Base-by-base conservation (phyloP, 176 grass and related monocot species). In the Olyra latifolia region DNA sequence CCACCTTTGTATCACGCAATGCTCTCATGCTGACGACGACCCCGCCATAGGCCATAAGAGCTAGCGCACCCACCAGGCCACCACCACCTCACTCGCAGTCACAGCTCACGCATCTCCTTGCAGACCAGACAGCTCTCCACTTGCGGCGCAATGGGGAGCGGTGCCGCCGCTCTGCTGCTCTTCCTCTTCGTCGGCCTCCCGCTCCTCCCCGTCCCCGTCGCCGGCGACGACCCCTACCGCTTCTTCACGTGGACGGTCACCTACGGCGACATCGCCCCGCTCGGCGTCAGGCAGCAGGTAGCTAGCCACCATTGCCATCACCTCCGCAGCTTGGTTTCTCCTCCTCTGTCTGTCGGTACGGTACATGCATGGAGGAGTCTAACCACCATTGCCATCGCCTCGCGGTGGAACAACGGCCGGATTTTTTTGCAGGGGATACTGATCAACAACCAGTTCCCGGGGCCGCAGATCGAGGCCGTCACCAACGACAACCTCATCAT, bases 401-500 rank as follows among this genome's bases (percentile, higher is more conserved):
- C 32, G 32, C 32, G 32, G 32, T 35, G 32, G 1, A 35, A 35
- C 32, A 35, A 35, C 5, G 32, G 5, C 32, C 32, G 32, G 32
- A 35, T 35, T 35, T 35, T 35, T 35, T 56, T 66, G 71, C 89
- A 97, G 94, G 94, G 94, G 4, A 97, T 94, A 76, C 71, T 97
- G 87, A 97, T 97, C 68, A 92, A 97, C 30, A 88, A 85, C 17
- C 94, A 92, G 75, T 97, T 97, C 42, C 94, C 94, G 4, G 94
- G 91, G 71, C 94, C 94, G 63, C 94, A 94, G 90, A 88, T 97
- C 27, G 94, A 94, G 56, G 94, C 94, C 5, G 94, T 97, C 58
- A 97, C 94, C 47, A 97, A 97, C 57, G 94, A 97, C 72, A 94
- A 97, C 81, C 57, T 97, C 78, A 86, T 97, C 77, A 56, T 97